Percentiles rank a stretch among this genome's conserved stretches.
Conservation (phyloP, 2,329 filamentous ascomycete species). For the Ophiostoma australiae region DNA sequence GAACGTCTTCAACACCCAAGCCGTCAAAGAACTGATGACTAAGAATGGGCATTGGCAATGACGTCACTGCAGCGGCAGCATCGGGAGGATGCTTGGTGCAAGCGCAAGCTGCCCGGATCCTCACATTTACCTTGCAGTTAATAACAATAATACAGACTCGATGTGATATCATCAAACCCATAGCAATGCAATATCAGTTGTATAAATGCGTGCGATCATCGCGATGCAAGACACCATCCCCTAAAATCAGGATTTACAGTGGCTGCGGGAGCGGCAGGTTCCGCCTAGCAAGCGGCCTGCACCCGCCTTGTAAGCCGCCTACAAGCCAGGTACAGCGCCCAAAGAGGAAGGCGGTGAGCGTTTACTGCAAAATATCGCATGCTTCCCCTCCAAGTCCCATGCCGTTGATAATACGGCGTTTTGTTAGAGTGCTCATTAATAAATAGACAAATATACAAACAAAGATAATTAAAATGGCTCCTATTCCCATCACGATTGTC, state of each 20-base stretch:
- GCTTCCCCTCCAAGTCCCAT: background rate
- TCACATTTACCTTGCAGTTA: background rate
- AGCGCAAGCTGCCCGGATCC: background rate
- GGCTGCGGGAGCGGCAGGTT: background rate
- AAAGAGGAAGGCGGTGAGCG: slow-evolving; percentile 1
- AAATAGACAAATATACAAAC: background rate
- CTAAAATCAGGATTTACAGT: background rate
- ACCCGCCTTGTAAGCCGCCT: background rate
- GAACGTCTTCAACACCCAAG: background rate
- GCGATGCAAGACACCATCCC: background rate
- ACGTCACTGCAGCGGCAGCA: background rate
- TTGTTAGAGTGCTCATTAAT: background rate
- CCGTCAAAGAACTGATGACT: background rate
- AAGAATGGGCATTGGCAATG: background rate
- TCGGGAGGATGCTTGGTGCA: background rate
- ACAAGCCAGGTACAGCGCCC: background rate
- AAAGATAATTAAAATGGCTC: slow-evolving; percentile 45
- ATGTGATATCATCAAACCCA: background rate
- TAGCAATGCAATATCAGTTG: background rate
- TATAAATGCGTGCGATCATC: background rate
- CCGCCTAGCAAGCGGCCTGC: background rate
- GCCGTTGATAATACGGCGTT: background rate
- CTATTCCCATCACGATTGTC: slow-evolving; percentile 87
- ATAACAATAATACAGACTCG: background rate
- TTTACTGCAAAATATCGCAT: slow-evolving; percentile 9